These are phyloP conservation scores for Kwoniella shivajii DNA, from an alignment of 1,284 basidiomycete genomes.

Conservation along the genomic window DNA sequence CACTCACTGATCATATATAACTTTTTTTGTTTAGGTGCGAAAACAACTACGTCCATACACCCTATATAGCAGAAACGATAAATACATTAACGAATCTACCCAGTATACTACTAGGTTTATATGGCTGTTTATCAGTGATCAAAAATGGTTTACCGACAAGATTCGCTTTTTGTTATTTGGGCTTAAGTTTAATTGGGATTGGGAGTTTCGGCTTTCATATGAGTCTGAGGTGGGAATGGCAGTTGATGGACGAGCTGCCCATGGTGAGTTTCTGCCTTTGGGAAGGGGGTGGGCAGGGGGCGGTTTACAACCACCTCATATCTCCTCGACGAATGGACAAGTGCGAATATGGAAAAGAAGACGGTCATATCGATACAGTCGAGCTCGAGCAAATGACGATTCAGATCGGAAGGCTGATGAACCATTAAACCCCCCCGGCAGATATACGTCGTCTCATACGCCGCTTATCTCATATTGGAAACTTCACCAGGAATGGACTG, in stretches of 20 bases:
- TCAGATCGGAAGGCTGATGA: no score
- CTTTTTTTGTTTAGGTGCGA: slow-evolving; percentile 43
- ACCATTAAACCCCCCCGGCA: slow-evolving; percentile 1
- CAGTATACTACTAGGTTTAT: slow-evolving; percentile 53
- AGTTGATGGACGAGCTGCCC: slow-evolving; percentile 55
- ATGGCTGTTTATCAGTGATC: slow-evolving; percentile 40
- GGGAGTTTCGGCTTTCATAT: slow-evolving; percentile 53
- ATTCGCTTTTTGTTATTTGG: slow-evolving; percentile 45
- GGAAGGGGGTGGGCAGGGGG: not conserved
- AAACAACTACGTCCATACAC: slow-evolving; percentile 49
- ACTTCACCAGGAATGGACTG: slow-evolving; percentile 41
- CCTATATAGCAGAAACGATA: slow-evolving; percentile 54
- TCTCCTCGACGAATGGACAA: no score
- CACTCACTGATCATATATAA: not conserved
- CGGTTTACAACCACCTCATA: not conserved
- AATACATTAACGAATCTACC: slow-evolving; percentile 57
- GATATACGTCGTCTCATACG: slow-evolving; percentile 52
- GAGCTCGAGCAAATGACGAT: no score
- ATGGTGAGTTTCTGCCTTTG: slow-evolving; percentile 43
- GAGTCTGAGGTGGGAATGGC: slow-evolving; percentile 53
- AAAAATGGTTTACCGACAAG: slow-evolving; percentile 33
- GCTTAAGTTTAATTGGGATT: slow-evolving; percentile 48
- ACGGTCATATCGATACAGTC: no score
- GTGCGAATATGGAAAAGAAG: no score
- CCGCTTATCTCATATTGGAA: slow-evolving; percentile 47